These are phyloP conservation scores for Botrytis aclada DNA, from an alignment of 2,329 filamentous ascomycete genomes.

Conservation along the genomic window DNA sequence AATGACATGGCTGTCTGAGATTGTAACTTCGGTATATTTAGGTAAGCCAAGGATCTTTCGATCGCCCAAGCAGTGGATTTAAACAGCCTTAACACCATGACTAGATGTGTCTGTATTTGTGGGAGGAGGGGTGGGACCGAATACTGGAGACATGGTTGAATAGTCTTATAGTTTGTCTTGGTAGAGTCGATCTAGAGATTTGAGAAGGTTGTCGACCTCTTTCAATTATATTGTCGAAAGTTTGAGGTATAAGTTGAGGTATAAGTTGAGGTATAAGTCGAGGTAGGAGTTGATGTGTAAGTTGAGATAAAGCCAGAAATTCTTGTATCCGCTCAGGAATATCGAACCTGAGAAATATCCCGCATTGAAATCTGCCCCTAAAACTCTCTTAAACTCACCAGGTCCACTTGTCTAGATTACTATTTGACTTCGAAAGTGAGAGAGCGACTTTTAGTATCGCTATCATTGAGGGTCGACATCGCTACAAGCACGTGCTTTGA, in stretches of 20 bases:
- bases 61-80: background rate
- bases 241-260: background rate
- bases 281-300: background rate
- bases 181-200: fast-evolving
- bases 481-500: background rate
- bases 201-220: background rate
- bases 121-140: background rate
- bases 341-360: background rate
- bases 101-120: background rate
- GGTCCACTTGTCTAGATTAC: background rate
- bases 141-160: background rate
- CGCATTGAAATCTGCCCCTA: background rate
- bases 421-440: background rate
- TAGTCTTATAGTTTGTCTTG: background rate
- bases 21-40: background rate
- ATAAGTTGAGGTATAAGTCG: background rate
- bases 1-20: background rate
- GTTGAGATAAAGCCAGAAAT: background rate
- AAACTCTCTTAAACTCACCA: background rate
- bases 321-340: background rate
- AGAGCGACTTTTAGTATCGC: background rate
- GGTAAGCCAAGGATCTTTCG: background rate
- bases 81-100: background rate
- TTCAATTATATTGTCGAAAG: background rate
- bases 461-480: too few relatives aligned